Evolutionary conservation across 192 early-diverging fungal genomes (phyloP).

Genomic region (Coemansia sp.): DNA sequence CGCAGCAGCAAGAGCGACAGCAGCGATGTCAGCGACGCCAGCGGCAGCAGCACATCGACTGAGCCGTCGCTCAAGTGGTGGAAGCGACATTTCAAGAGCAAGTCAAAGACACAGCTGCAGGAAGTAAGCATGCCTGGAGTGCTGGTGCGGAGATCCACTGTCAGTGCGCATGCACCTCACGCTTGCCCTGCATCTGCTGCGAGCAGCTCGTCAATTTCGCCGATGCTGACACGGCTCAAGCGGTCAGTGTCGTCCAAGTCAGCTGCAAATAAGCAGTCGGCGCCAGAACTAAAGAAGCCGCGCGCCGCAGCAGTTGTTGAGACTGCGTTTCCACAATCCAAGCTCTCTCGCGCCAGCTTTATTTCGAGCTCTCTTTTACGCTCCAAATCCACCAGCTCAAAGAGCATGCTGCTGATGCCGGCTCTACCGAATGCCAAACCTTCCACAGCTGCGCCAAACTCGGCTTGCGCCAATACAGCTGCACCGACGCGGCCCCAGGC

Average conservation of each 20-base stretch:
- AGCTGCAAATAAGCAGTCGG: background rate
- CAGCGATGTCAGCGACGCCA: conserved; percentile 28
- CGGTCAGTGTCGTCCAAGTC: conserved; percentile 35
- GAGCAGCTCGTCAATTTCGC: conserved; percentile 2
- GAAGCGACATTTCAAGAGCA: conserved; percentile 27
- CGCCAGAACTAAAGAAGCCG: conserved; percentile 7
- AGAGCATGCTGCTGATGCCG: background rate
- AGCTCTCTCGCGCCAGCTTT: conserved; percentile 10
- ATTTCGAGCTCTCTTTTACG: conserved; percentile 7
- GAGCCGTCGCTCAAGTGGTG: conserved; percentile 46
- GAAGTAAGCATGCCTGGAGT: background rate
- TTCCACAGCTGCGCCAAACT: background rate
- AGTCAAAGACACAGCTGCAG: conserved; percentile 6
- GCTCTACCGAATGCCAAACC: background rate
- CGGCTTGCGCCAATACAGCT: background rate
- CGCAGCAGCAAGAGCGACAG: conserved; percentile 34
- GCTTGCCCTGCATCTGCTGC: background rate
- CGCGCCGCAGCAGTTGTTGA: background rate
- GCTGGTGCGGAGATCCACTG: conserved; percentile 13
- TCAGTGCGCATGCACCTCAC: background rate
- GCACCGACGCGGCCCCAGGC: background rate
- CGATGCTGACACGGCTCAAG: conserved; percentile 38
- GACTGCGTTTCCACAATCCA: conserved; percentile 4
- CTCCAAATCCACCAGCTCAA: conserved; percentile 1
- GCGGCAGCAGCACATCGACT: conserved; percentile 24